Evolutionary conservation across 2,329 filamentous ascomycete genomes (phyloP).

Genomic region (Cercospora beticola): DNA sequence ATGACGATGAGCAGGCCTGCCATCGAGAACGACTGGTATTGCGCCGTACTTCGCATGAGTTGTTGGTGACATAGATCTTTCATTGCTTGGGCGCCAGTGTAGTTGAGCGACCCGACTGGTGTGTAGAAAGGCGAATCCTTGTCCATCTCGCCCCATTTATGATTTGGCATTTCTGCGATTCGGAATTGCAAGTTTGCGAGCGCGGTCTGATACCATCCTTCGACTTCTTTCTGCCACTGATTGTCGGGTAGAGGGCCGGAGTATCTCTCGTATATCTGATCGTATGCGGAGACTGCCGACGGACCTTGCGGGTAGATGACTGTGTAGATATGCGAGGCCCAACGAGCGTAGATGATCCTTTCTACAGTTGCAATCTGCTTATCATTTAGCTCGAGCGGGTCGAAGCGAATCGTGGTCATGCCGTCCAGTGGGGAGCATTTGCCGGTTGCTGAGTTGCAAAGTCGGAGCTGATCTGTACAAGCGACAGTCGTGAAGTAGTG

Average conservation of each 20-base stretch:
- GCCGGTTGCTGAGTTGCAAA: not conserved
- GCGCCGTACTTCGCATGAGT: not conserved
- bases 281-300: not conserved
- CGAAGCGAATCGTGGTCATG: not conserved
- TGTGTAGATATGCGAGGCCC: not conserved
- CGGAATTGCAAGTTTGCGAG: not conserved
- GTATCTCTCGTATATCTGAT: not conserved
- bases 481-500: not conserved
- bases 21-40: not conserved
- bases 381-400: not conserved
- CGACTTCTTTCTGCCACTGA: not conserved
- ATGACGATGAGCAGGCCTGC: constrained; percentile 6
- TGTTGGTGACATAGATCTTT: not conserved
- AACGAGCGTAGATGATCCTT: not conserved
- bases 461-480: not conserved
- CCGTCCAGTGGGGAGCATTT: not conserved
- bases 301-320: not conserved
- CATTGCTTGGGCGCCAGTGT: not conserved
- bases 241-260: not conserved
- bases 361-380: not conserved
- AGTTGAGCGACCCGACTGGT: not conserved
- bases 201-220: not conserved
- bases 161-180: not conserved
- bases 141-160: not conserved
- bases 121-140: not conserved